A percentile compares a stretch with the other conserved stretches of the same genome.
These are phyloP conservation scores for Monilinia fructigena DNA, from an alignment of 2,329 filamentous ascomycete species.

Conservation along the genomic window DNA sequence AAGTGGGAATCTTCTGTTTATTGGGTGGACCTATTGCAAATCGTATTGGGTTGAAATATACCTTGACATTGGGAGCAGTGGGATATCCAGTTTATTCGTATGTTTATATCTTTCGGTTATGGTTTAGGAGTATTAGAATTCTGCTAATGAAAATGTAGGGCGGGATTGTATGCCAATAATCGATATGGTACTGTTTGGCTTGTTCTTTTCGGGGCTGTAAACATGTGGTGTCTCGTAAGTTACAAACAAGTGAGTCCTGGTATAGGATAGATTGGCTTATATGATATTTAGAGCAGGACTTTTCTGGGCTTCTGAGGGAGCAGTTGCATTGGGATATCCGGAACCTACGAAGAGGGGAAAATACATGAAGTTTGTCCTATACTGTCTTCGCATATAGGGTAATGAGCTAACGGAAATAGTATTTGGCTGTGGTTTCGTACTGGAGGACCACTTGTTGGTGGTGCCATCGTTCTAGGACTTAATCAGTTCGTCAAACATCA, in stretches of 20 bases:
- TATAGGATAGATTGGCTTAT: neutral
- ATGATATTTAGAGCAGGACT: slow-evolving; percentile 39
- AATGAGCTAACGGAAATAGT: slow-evolving; percentile 6
- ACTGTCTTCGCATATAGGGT: fast-evolving
- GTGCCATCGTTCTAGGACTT: slow-evolving; percentile 50
- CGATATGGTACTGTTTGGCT: slow-evolving; percentile 44
- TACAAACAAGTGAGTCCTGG: neutral
- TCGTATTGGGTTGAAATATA: slow-evolving; percentile 9
- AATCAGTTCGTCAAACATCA: slow-evolving; percentile 31
- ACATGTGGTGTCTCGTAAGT: slow-evolving; percentile 40
- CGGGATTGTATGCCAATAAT: slow-evolving; percentile 44
- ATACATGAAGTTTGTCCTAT: slow-evolving; percentile 22
- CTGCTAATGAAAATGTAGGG: slow-evolving; percentile 36
- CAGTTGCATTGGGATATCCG: slow-evolving; percentile 45
- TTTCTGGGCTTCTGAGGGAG: slow-evolving; percentile 45
- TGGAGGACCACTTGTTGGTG: slow-evolving; percentile 46
- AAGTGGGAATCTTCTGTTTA: slow-evolving; percentile 34
- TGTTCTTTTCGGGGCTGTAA: slow-evolving; percentile 42
- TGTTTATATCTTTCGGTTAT: slow-evolving; percentile 24
- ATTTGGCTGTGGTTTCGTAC: slow-evolving; percentile 46
- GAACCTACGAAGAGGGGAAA: slow-evolving; percentile 35
- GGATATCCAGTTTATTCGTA: slow-evolving; percentile 42
- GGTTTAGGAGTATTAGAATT: neutral
- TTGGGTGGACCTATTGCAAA: slow-evolving; percentile 10
- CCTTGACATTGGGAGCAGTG: slow-evolving; percentile 42